These are phyloP conservation scores for Daldinia sp. DNA, from an alignment of 2,329 filamentous ascomycete genomes.

Conservation along the genomic window DNA sequence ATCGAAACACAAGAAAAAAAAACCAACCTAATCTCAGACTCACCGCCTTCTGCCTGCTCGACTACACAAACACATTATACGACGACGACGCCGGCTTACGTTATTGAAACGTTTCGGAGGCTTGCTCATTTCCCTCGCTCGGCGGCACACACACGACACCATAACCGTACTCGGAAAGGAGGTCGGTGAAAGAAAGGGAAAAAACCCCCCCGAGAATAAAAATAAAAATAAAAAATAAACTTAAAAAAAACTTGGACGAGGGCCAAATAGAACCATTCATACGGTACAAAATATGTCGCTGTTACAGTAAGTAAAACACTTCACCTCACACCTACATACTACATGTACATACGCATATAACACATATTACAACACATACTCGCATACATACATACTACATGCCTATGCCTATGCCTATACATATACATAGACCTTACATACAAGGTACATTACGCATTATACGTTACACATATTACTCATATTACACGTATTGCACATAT, in stretches of 20 bases:
- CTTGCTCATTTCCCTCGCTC: background rate
- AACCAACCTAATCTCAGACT: background rate
- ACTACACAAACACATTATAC: background rate
- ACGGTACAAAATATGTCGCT: constrained; percentile 28
- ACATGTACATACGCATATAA: background rate
- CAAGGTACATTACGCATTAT: too few relatives aligned
- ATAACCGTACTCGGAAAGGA: background rate
- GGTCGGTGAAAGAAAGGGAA: constrained; percentile 9
- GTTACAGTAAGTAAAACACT: constrained; percentile 24
- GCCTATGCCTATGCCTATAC: too few relatives aligned
- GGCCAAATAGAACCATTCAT: background rate
- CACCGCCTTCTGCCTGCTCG: constrained; percentile 25
- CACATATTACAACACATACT: constrained; percentile 4
- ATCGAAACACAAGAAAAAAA: background rate
- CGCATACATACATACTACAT: constrained; percentile 8
- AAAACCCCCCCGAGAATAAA: too few relatives aligned
- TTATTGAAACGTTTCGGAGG: constrained; percentile 27
- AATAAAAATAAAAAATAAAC: too few relatives aligned
- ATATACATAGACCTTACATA: background rate
- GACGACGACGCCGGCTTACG: constrained; percentile 26
- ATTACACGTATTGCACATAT: background rate
- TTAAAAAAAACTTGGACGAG: constrained; percentile 3
- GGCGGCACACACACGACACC: constrained; percentile 12
- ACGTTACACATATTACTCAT: background rate
- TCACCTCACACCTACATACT: constrained; percentile 2